A percentile compares a stretch with the other conserved stretches of the same genome.
These are phyloP conservation scores for Platanus orientalis DNA, from an alignment of 164 flowering plant genomes.

Conservation along the genomic window DNA sequence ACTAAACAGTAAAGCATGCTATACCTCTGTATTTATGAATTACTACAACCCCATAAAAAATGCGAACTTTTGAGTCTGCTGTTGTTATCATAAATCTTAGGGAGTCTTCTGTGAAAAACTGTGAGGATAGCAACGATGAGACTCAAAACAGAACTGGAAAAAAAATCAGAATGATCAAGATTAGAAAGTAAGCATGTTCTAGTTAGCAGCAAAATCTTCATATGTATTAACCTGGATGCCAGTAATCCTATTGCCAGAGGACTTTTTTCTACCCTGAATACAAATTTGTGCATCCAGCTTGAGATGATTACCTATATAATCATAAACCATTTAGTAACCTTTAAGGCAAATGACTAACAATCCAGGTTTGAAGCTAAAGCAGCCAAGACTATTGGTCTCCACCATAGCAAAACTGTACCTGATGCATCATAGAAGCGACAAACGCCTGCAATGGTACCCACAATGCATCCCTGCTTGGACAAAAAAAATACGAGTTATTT, in stretches of 20 bases:
- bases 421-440: constrained; percentile 63
- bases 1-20: neutral
- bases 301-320: constrained; percentile 39
- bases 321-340: neutral
- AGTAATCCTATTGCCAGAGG: constrained; percentile 59
- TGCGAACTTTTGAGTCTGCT: constrained; percentile 71
- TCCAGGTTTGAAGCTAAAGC: neutral
- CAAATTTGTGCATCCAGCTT: constrained; percentile 41
- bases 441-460: constrained; percentile 62
- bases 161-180: neutral
- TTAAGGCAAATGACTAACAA: neutral
- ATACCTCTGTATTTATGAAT: constrained; percentile 64
- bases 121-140: constrained; percentile 20
- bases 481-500: constrained; percentile 10
- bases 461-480: constrained; percentile 56
- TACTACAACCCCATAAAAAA: constrained; percentile 56
- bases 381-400: neutral
- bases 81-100: constrained; percentile 69
- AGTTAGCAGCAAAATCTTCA: neutral
- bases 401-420: constrained; percentile 30
- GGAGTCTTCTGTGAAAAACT: constrained; percentile 54
- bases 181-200: neutral
- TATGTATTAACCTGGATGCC: constrained; percentile 65
- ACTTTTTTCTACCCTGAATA: constrained; percentile 46
- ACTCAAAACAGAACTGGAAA: neutral